Percentiles rank a stretch among this genome's conserved stretches.
Evolutionary conservation across 1,139 yeast genomes (phyloP).

Genomic region (Pichia kudriavzevii): DNA sequence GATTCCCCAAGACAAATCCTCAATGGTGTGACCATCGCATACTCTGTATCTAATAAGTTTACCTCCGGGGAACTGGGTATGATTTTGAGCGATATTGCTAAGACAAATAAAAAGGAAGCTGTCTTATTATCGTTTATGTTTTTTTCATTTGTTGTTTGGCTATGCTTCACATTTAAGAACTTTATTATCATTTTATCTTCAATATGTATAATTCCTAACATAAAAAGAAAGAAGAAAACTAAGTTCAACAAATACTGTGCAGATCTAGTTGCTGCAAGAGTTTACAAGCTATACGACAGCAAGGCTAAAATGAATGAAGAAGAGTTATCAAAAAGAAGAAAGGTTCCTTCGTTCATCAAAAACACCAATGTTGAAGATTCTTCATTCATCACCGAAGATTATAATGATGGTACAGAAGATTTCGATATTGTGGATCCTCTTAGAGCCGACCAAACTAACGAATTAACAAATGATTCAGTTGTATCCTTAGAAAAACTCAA

Average conservation of each 20-base stretch:
- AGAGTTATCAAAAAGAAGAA: slow-evolving; percentile 15
- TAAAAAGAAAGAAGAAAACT: slow-evolving; percentile 7
- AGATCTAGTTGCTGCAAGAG: slow-evolving; percentile 22
- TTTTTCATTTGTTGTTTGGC: slow-evolving; percentile 69
- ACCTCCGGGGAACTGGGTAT: slow-evolving; percentile 35
- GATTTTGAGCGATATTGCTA: slow-evolving; percentile 54
- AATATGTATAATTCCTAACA: slow-evolving; percentile 16
- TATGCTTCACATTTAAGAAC: slow-evolving; percentile 56
- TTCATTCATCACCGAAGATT: no score
- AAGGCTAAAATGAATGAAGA: slow-evolving; percentile 17
- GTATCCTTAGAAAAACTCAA: slow-evolving; percentile 7
- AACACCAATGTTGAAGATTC: slow-evolving; percentile 1
- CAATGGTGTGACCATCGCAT: slow-evolving; percentile 60
- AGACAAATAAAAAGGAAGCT: slow-evolving; percentile 55
- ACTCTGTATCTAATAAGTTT: slow-evolving; percentile 37
- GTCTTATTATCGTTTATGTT: slow-evolving; percentile 68
- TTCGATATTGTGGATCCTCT: no score
- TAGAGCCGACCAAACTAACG: background rate
- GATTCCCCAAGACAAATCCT: slow-evolving; percentile 88
- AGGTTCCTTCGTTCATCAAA: slow-evolving; percentile 16
- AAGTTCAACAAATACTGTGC: slow-evolving; percentile 20
- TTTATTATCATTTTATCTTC: slow-evolving; percentile 23
- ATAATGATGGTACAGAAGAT: no score
- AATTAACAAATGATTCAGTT: background rate
- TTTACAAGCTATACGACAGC: slow-evolving; percentile 20